A percentile compares a stretch with the other conserved stretches of the same genome.
Evolutionary conservation across 495 filamentous ascomycete genomes (phyloP).

Genomic region (Parmelia sp.): DNA sequence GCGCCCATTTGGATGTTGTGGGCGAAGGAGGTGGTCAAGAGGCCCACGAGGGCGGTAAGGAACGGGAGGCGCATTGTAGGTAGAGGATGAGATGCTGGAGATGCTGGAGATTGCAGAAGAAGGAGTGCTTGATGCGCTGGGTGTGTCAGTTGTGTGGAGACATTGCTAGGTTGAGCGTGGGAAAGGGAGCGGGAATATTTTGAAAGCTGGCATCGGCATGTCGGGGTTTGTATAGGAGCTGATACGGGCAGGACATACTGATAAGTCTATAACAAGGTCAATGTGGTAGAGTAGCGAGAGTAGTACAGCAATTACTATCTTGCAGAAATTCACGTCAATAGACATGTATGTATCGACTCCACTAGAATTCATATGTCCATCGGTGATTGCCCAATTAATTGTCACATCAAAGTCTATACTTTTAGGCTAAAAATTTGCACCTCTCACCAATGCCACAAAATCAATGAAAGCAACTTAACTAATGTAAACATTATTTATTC

Average conservation of each 20-base stretch:
- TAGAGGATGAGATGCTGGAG: background rate
- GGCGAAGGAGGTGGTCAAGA: slow-evolving; percentile 57
- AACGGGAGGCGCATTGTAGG: slow-evolving; percentile 48
- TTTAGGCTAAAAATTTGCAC: background rate
- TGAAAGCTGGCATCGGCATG: slow-evolving; percentile 6
- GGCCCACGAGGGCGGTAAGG: slow-evolving; percentile 56
- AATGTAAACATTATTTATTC: background rate
- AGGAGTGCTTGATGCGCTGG: background rate
- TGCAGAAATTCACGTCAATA: background rate
- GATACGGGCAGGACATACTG: background rate
- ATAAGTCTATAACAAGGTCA: background rate
- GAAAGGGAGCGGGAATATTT: background rate
- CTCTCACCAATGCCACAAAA: background rate
- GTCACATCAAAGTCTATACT: background rate
- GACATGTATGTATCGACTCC: too few species aligned
- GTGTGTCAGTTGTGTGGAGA: background rate
- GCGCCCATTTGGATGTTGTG: slow-evolving; percentile 94
- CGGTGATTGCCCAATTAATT: too few species aligned
- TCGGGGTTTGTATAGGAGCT: background rate
- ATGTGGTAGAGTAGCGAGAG: background rate
- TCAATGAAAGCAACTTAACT: background rate
- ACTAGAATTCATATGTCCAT: too few species aligned
- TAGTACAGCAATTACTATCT: background rate
- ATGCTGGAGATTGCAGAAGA: too few species aligned
- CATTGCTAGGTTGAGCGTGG: background rate